These are phyloP conservation scores for Pythium dissotocum DNA, from an alignment of 352 stramenopile species.

Conservation along the genomic window DNA sequence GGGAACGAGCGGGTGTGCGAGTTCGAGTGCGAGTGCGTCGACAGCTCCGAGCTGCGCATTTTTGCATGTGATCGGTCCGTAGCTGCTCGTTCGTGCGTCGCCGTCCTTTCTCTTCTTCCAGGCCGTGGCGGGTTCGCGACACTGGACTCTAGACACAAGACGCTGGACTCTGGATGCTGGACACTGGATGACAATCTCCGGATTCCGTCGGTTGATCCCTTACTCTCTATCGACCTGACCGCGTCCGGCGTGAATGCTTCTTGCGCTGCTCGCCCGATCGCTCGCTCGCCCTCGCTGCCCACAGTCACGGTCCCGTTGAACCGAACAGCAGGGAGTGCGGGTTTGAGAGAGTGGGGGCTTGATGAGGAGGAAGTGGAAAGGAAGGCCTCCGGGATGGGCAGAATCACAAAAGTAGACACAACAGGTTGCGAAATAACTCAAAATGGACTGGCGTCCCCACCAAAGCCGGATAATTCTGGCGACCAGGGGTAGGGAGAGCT, in stretches of 20 bases:
- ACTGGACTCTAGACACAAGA: background rate
- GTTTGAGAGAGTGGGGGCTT: background rate
- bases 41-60: slow-evolving; percentile 30
- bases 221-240: background rate
- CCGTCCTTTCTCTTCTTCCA: background rate
- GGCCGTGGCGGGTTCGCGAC: background rate
- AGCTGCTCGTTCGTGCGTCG: background rate
- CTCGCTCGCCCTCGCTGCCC: background rate
- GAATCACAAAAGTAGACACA: background rate
- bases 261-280: background rate
- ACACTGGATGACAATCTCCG: background rate
- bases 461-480: slow-evolving; percentile 23
- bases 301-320: background rate
- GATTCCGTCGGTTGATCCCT: background rate
- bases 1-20: slow-evolving; percentile 39
- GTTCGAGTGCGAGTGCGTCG: slow-evolving; percentile 48
- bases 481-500: slow-evolving; percentile 17
- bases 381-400: background rate
- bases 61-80: slow-evolving; percentile 15
- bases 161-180: background rate
- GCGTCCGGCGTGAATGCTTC: background rate
- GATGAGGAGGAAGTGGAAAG: slow-evolving; percentile 2
- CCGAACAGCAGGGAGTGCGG: background rate
- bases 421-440: background rate
- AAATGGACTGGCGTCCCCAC: background rate